Conservation (phyloP, 495 filamentous ascomycete genomes). For the Penicillium fimorum region DNA sequence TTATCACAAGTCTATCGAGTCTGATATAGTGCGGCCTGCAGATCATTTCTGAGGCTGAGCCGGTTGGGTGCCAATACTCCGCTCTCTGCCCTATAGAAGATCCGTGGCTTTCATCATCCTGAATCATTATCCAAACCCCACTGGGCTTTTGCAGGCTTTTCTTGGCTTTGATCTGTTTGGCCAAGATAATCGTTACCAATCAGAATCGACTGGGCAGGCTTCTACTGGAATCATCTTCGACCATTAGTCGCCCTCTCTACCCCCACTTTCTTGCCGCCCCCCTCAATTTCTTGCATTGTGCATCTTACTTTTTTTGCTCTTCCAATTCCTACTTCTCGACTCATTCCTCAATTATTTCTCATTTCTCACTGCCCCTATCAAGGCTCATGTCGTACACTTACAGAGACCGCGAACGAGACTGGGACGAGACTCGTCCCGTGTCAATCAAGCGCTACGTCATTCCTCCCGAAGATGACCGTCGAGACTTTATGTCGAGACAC, state of each 20-base stretch:
- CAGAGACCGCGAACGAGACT: conserved; percentile 46
- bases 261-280: conserved; percentile 28
- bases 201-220: conserved; percentile 8
- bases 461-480: conserved; percentile 43
- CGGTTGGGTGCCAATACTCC: conserved; percentile 1
- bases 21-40: conserved; percentile 9
- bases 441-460: conserved; percentile 54
- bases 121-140: conserved; percentile 15
- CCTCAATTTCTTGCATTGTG: conserved; percentile 24
- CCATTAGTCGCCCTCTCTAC: conserved; percentile 23
- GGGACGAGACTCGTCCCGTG: conserved; percentile 42
- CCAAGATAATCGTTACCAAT: conserved; percentile 18
- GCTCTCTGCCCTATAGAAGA: conserved; percentile 10
- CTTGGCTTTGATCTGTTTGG: conserved; percentile 21
- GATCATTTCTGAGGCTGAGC: conserved; percentile 12
- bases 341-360: conserved; percentile 5
- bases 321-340: conserved; percentile 7
- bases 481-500: conserved; percentile 40
- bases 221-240: conserved; percentile 9
- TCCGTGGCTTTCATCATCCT: conserved; percentile 9
- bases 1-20: not conserved
- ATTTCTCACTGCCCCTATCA: conserved; percentile 1
- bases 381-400: conserved; percentile 47
- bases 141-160: not conserved
- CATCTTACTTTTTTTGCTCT: conserved; percentile 9